Evolutionary conservation across 495 filamentous ascomycete species (phyloP), one percentile per base, ranked within the genome.

Genomic region (Aspergillus carlsbadensis): DNA sequence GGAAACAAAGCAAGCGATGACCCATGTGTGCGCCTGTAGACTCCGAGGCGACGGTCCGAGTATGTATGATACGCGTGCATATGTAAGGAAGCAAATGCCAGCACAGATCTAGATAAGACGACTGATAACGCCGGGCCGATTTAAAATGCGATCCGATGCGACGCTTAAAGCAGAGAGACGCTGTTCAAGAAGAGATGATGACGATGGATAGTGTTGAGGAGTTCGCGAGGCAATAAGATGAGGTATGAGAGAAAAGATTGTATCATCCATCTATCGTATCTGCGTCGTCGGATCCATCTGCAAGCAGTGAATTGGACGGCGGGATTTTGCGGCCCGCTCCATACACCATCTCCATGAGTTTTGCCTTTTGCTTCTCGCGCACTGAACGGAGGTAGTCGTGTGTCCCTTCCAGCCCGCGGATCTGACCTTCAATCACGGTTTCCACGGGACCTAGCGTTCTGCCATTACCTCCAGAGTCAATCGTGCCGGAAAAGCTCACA

Each of bases 301-400:
- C 51, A n/a, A 75, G 53, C 48, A 74, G 60, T 0, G 73, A 57
- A 20, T 57, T 56, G 11, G 63, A 57, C 0, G 67, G 65, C 7
- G 47, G 47, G 13, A 66, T 2, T 47, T 63, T 70, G 46, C 75
- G 70, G 21, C 80, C 81, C 13, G 80, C 75, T 1, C 87, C 88
- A 71, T 88, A 92, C 2, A 92, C 69, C 73, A 86, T 81, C 75
- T 92, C 88, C 82, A 96, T 82, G 60, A 92, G 70, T 73, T 87
- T 92, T 26, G 83, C 79, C 75, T 92, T 95, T 76, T 96, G 92
- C 54, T 78, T 80, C 63, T 87, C 82, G 49, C 92, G 78, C 17
- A 91, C 82, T 5, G 77, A 78, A 45, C 85, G 85, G 5, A 96
- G 75, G 64, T 92, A 87, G 17, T 81, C 77, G 51, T 90, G 89